Conservation (phyloP, 495 filamentous ascomycete genomes). For the Penicillium taxi region DNA sequence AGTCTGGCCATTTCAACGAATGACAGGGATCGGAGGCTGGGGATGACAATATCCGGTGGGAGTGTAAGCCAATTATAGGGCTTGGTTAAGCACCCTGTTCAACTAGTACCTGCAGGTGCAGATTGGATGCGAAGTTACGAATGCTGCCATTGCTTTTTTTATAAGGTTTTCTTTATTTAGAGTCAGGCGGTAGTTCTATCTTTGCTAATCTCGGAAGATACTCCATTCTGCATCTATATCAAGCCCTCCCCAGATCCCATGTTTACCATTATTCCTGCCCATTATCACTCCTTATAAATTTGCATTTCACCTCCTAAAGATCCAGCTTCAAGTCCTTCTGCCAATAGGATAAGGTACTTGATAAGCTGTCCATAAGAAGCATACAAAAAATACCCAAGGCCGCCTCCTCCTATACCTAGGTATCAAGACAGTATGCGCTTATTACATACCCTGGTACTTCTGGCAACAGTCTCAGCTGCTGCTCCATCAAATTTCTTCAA, state of each 20-base stretch:
- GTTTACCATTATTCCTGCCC: too few relatives aligned
- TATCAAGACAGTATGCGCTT: too few relatives aligned
- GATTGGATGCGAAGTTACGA: too few relatives aligned
- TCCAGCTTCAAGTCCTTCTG: too few relatives aligned
- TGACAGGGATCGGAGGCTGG: slow-evolving; percentile 12
- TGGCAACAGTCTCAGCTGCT: slow-evolving; percentile 28
- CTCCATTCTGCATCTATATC: slow-evolving; percentile 20
- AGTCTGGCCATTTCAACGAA: slow-evolving; percentile 12
- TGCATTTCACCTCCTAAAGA: too few relatives aligned
- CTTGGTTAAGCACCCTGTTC: slow-evolving; percentile 9
- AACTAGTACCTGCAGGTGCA: slow-evolving; percentile 26
- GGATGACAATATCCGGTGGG: slow-evolving; percentile 12
- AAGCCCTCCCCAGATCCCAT: too few relatives aligned
- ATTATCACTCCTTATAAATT: too few relatives aligned
- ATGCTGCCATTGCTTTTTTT: slow-evolving; percentile 18
- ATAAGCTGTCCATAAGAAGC: too few relatives aligned
- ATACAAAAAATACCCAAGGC: too few relatives aligned
- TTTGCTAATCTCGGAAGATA: slow-evolving; percentile 9
- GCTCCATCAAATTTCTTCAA: slow-evolving; percentile 29
- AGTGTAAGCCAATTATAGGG: slow-evolving; percentile 13
- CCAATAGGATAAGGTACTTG: too few relatives aligned
- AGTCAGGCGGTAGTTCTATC: slow-evolving; percentile 22
- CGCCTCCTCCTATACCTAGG: too few relatives aligned
- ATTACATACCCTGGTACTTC: too few relatives aligned
- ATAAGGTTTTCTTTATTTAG: slow-evolving; percentile 17